A percentile compares a stretch with the other conserved stretches of the same genome.
These are phyloP conservation scores for Cladosporium velox DNA, from an alignment of 2,329 filamentous ascomycete genomes.

Conservation along the genomic window DNA sequence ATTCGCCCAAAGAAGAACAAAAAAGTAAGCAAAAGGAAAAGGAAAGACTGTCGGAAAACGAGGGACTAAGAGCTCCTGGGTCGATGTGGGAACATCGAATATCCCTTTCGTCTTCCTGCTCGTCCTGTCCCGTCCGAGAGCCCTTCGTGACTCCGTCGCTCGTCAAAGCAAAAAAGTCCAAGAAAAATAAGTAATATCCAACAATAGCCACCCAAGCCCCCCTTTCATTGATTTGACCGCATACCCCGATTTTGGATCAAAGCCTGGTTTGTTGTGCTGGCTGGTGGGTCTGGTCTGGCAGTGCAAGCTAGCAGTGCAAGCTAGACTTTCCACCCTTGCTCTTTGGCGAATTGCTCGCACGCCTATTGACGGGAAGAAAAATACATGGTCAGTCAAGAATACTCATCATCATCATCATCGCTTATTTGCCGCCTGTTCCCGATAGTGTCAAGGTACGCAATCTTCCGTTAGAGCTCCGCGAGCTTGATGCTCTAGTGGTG, in stretches of 20 bases:
- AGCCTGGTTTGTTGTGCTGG: neutral
- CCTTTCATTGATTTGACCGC: neutral
- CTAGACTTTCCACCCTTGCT: conserved; percentile 59
- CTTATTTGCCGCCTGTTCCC: neutral
- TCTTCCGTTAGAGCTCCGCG: neutral
- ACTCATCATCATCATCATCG: neutral
- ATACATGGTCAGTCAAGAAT: neutral
- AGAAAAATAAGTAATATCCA: neutral
- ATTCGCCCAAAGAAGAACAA: neutral
- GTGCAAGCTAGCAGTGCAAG: neutral
- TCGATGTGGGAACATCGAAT: neutral
- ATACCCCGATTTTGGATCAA: neutral
- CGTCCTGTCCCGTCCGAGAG: neutral
- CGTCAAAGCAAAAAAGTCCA: neutral
- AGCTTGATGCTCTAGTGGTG: neutral
- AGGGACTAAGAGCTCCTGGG: neutral
- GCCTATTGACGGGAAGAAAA: conserved; percentile 52
- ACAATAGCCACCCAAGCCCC: neutral
- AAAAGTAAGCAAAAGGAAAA: neutral
- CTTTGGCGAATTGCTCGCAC: conserved; percentile 92
- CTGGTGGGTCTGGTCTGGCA: neutral
- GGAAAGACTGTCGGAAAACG: neutral
- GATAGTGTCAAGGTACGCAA: neutral
- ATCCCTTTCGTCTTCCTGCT: neutral
- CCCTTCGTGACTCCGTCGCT: neutral